Base-by-base conservation (phyloP, 768 basidiomycete genomes). In the Trametes cinnabarina region DNA sequence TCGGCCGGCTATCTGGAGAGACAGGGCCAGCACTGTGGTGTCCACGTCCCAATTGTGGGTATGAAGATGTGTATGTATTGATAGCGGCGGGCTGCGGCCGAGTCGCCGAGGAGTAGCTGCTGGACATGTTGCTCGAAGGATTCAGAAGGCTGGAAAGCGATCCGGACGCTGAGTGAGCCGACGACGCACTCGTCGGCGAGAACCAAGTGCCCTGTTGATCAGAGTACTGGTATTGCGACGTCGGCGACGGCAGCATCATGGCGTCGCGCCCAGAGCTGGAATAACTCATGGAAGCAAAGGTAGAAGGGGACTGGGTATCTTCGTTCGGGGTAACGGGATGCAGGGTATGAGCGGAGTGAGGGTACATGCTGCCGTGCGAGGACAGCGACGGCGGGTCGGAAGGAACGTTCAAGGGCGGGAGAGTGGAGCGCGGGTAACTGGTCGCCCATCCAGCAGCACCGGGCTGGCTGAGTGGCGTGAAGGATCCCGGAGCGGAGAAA, bases 1-100 rank as follows among this genome's bases (percentile, higher is more conserved):
- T 87, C 1, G 91, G 91, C 49, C 91, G 85, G 72, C 88, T 90
- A 70, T 93, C 91, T 5, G 91, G 91, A 3, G 91, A 92, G 63
- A 90, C 71, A 8, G 78, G 76, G 0, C 88, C 89, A 0, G 87
- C 88, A 34, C 84, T 83, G 54, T 83, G 82, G 64, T 87, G 85
- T 60, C 85, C 83, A 41, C 79, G 78, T 68, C 84, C 81, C 78
- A 88, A 80, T 40, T 85, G 83, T 7, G 86, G 85, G 73, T 88
- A 90, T 4, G 88, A 64, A 15, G 68, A 63, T 0, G 61, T 61
- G 51, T 69, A 67, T 6, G 65, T 66, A 44, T 65, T 68, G 54
- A 67, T 63, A 25, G 60, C 47, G 25, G 69, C 63, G 1, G 71
- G 69, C 15, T 66, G 64, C 23, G 71, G 67, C 22, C 72, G 65